Evolutionary conservation across 2,329 filamentous ascomycete genomes (phyloP), one percentile per base, ranked within the genome.

Genomic region (Aureobasidium subglaciale): DNA sequence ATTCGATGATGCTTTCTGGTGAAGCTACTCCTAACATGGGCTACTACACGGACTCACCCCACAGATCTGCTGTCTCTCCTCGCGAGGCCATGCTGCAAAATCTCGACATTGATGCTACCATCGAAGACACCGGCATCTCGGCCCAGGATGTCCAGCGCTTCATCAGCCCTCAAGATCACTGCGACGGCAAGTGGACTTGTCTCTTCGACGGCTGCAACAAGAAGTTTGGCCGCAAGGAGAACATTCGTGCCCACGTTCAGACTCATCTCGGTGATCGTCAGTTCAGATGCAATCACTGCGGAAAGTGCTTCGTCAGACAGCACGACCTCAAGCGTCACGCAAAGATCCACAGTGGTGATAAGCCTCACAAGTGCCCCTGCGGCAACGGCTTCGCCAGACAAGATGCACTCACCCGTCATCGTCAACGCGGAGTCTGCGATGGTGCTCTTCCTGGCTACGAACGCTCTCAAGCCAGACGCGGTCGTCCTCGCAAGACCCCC

Each of bases 201-300:
- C 66, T 78, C 15, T 78, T 70, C 63, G 76, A 89, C 8, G 85
- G 84, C 25, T 99, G 93, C 71, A 82, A 85, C 63, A 95, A 96
- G 71, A 83, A 85, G 53, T 97, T 99, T 68, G 92, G 91, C n/a
- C 84, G 93, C 63, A 95, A 96, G 70, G 93, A 99, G 71, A 97
- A 99, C 73, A 96, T 97, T 76, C 95, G 96, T 70, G 95, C 91
- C 0, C 93, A 99, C 70, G 89, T 99, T 13, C 93, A 99, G 73
- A 99, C 93, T 3, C 93, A 99, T 72, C 85, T 99, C 61, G 93
- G 95, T 65, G 93, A 99, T 70, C 83, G 93, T 45, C 93, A 96
- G 69, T 99, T 90, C 74, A 86, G 89, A 70, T 99, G 93, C 73
- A 90, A 92, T 42, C 86, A 88, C 55, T 99, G 93, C 75, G 80